A percentile compares a stretch with the other conserved stretches of the same genome.
Conservation (phyloP, 495 filamentous ascomycete species). For the Hypoxylon cercidicola region DNA sequence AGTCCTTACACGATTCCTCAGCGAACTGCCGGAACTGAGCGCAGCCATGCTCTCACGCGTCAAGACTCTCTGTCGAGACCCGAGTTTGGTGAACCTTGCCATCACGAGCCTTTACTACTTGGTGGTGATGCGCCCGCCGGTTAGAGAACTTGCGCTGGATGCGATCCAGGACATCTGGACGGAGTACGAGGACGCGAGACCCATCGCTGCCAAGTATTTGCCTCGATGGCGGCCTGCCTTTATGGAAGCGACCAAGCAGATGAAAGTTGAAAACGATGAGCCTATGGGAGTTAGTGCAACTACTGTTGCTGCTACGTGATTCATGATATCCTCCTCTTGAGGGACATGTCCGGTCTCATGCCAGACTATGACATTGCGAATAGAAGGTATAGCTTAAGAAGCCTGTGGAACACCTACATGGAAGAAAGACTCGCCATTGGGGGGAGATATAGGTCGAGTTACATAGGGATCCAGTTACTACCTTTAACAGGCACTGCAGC, state of each 20-base stretch:
- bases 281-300: constrained; percentile 17
- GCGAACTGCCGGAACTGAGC: constrained; percentile 87
- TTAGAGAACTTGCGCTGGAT: constrained; percentile 81
- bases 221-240: constrained; percentile 64
- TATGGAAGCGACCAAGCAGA: constrained; percentile 51
- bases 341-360: too few relatives aligned
- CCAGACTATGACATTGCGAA: too few relatives aligned
- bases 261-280: constrained; percentile 15
- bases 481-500: too few relatives aligned
- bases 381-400: too few relatives aligned
- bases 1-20: constrained; percentile 86
- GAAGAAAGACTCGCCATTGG: too few relatives aligned
- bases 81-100: constrained; percentile 69
- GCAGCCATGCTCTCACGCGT: constrained; percentile 74
- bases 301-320: constrained; percentile 34
- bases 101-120: constrained; percentile 71
- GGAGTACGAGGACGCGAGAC: constrained; percentile 70
- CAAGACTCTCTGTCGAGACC: constrained; percentile 85
- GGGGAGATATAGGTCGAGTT: too few relatives aligned
- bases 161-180: constrained; percentile 86
- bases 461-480: too few relatives aligned
- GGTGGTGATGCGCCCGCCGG: constrained; percentile 86
- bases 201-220: constrained; percentile 64
- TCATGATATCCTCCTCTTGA: not conserved
- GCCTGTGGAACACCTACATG: too few relatives aligned